Conservation (phyloP, 2,329 filamentous ascomycete species). For the Aspergillus sp. region DNA sequence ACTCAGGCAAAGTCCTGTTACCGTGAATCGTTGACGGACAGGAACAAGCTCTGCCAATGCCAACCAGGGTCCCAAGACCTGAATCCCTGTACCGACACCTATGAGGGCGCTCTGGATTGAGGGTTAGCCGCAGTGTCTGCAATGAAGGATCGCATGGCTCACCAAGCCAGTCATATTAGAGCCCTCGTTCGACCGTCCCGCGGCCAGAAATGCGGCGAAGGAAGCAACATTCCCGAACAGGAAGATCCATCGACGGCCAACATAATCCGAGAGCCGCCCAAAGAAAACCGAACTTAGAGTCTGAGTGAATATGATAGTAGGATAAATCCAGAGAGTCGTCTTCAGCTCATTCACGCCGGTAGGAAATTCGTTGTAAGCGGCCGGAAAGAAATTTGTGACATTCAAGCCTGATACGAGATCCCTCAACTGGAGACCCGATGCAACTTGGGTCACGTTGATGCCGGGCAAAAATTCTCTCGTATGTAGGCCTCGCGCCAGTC, state of each 20-base stretch:
- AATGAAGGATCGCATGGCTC: not conserved
- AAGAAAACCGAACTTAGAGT: constrained; percentile 1
- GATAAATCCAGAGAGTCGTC: constrained; percentile 10
- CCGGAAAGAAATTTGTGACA: not conserved
- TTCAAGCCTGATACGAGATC: not conserved
- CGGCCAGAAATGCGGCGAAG: constrained; percentile 1
- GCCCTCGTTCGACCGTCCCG: not conserved
- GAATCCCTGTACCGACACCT: constrained; percentile 3
- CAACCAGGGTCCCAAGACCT: constrained; percentile 2
- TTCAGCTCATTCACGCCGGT: not conserved
- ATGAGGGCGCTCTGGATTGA: not conserved
- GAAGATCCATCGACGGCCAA: constrained; percentile 5
- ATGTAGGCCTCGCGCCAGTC: not conserved
- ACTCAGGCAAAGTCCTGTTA: not conserved
- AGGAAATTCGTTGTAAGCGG: not conserved
- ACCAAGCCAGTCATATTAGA: not conserved
- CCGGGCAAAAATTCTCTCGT: not conserved
- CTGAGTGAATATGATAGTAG: constrained; percentile 32
- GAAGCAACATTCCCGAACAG: constrained; percentile 2
- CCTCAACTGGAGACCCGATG: not conserved
- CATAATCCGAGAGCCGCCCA: constrained; percentile 3
- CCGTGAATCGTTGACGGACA: constrained; percentile 2
- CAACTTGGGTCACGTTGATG: not conserved
- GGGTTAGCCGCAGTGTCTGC: not conserved
- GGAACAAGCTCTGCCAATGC: constrained; percentile 4